These are phyloP conservation scores for Boletus vinaceobasis DNA, from an alignment of 768 basidiomycete species.

Conservation along the genomic window DNA sequence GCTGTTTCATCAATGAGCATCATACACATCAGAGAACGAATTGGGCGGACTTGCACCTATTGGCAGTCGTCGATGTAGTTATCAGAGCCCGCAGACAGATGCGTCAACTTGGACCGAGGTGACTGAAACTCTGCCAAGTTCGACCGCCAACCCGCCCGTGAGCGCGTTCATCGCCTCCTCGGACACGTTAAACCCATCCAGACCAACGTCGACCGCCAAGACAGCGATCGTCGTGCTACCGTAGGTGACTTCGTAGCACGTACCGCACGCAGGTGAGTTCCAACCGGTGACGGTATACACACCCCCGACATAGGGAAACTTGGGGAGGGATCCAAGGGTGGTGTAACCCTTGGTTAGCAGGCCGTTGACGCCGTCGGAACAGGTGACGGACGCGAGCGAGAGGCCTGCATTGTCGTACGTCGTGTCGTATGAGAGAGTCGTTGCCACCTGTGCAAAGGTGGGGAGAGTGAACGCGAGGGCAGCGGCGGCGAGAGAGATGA, in stretches of 20 bases:
- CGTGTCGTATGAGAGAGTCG: constrained; percentile 29
- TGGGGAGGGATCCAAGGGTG: constrained; percentile 32
- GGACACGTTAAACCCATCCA: constrained; percentile 45
- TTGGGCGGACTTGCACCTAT: neutral
- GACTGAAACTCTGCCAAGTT: constrained; percentile 48
- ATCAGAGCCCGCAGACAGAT: constrained; percentile 44
- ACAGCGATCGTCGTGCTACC: constrained; percentile 14
- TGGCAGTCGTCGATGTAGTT: neutral
- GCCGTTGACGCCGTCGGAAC: constrained; percentile 34
- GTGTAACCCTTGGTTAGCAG: constrained; percentile 31
- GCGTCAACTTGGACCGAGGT: constrained; percentile 40
- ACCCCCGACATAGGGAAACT: constrained; percentile 34
- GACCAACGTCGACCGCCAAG: constrained; percentile 30
- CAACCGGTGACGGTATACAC: constrained; percentile 31
- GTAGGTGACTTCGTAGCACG: constrained; percentile 32
- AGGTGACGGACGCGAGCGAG: constrained; percentile 24
- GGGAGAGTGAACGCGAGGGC: constrained; percentile 16
- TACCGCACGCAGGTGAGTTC: constrained; percentile 31
- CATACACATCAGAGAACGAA: neutral
- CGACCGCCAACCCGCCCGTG: constrained; percentile 44
- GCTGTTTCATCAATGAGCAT: constrained; percentile 3
- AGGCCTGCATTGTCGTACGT: constrained; percentile 28
- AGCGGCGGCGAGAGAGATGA: constrained; percentile 8
- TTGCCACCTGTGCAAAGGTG: constrained; percentile 8
- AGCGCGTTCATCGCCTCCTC: constrained; percentile 52